A percentile compares a stretch with the other conserved stretches of the same genome.
Conservation (phyloP, 176 grass and related monocot genomes). For the Hyparrhenia diplandra region DNA sequence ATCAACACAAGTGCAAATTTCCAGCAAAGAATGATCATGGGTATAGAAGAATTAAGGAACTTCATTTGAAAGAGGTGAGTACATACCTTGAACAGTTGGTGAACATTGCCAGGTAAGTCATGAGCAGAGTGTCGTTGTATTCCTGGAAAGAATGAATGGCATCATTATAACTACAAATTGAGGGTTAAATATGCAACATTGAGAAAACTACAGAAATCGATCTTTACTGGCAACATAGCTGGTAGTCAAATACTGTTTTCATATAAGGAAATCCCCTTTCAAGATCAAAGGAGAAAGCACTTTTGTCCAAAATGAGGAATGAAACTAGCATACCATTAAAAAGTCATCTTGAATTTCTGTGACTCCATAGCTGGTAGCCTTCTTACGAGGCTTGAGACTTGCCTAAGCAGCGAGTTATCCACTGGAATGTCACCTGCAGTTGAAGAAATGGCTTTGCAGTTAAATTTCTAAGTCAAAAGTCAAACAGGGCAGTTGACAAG, state of each 20-base stretch:
- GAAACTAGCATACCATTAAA: conserved; percentile 33
- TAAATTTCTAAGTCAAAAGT: background rate
- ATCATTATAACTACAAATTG: background rate
- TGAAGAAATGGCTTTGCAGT: too few relatives aligned
- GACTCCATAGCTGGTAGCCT: too few relatives aligned
- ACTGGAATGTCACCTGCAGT: conserved; percentile 57
- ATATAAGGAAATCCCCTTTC: background rate
- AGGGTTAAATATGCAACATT: conserved; percentile 6
- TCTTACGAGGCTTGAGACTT: conserved; percentile 90
- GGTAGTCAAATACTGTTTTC: background rate
- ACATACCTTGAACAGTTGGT: conserved; percentile 90
- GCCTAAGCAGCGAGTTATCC: conserved; percentile 41
- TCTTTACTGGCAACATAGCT: background rate
- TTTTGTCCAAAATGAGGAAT: background rate
- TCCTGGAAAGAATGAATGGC: conserved; percentile 57
- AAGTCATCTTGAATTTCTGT: conserved; percentile 66
- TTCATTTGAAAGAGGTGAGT: background rate
- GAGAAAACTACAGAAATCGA: background rate
- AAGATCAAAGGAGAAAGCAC: background rate
- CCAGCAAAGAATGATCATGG: background rate
- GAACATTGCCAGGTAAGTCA: conserved; percentile 98
- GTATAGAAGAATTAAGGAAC: too few relatives aligned
- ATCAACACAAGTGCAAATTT: background rate
- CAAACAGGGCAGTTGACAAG: background rate
- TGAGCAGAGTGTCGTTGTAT: conserved; percentile 92